phyloP scores from a whole-genome alignment of 108 stramenopile species.

The Conticribra weissflogii region DNA sequence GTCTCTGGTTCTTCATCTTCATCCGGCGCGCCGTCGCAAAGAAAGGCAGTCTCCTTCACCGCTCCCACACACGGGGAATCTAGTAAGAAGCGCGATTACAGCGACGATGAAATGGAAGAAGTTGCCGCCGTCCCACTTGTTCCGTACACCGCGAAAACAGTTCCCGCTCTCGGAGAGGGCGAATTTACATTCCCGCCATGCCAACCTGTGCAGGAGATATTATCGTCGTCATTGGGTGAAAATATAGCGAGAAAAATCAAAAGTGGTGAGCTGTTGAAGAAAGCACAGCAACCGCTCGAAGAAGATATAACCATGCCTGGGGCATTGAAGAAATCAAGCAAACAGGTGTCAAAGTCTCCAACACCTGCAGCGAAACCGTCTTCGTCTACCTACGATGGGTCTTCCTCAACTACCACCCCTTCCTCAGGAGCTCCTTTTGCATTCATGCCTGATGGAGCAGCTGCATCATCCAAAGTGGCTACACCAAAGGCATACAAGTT shows the following conservation, averaged over 20 bases:
- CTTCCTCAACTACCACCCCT: neutral
- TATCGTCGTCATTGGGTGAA: neutral
- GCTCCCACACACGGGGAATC: neutral
- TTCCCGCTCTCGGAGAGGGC: neutral
- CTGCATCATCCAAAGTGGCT: constrained; percentile 15
- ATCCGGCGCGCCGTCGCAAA: neutral
- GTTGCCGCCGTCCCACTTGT: neutral
- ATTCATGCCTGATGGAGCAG: constrained; percentile 44
- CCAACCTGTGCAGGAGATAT: neutral
- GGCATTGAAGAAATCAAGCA: no score
- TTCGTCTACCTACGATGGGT: neutral
- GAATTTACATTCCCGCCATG: neutral
- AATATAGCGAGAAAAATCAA: neutral
- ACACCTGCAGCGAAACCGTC: neutral
- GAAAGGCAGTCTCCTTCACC: constrained; percentile 13
- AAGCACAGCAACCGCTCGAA: neutral
- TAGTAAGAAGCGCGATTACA: neutral
- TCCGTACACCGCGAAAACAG: neutral
- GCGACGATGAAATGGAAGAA: neutral
- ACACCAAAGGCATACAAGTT: constrained; percentile 32
- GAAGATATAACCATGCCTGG: no score
- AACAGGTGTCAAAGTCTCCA: no score
- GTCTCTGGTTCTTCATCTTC: no score
- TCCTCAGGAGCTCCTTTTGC: constrained; percentile 26
- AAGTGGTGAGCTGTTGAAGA: neutral